Percentiles rank a stretch among this genome's conserved stretches.
Conservation (phyloP, 768 basidiomycete genomes). For the Mycena metata region DNA sequence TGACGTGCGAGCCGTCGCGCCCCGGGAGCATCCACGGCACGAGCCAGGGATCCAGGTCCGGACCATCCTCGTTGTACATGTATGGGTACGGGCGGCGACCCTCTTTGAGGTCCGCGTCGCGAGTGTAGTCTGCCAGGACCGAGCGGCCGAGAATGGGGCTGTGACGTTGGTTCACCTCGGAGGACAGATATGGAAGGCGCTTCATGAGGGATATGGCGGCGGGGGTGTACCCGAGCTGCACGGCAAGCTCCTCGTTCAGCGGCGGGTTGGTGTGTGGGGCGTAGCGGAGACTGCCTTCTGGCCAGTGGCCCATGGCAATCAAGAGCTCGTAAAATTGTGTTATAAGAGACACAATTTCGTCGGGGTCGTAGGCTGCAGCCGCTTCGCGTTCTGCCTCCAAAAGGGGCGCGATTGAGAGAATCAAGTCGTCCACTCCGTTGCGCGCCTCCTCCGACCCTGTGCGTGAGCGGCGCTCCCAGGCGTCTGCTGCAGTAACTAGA, state of each 20-base stretch:
- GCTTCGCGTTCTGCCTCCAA: constrained; percentile 20
- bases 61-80: constrained; percentile 13
- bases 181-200: constrained; percentile 12
- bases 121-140: constrained; percentile 22
- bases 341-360: constrained; percentile 22
- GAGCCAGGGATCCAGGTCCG: constrained; percentile 32
- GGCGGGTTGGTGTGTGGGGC: constrained; percentile 23
- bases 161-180: background rate
- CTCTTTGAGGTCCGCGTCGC: constrained; percentile 20
- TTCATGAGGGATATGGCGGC: constrained; percentile 26
- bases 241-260: constrained; percentile 19
- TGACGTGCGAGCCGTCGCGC: constrained; percentile 29
- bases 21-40: constrained; percentile 24
- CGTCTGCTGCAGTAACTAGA: background rate
- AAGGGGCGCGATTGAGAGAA: constrained; percentile 14
- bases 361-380: constrained; percentile 22
- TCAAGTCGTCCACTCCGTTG: constrained; percentile 13
- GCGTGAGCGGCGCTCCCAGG: background rate
- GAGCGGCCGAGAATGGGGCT: constrained; percentile 10
- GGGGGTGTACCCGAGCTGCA: constrained; percentile 25
- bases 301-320: constrained; percentile 31
- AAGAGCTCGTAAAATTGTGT: constrained; percentile 28
- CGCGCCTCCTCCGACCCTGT: background rate
- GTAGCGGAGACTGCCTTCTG: constrained; percentile 17
- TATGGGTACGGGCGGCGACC: constrained; percentile 28